Evolutionary conservation across 768 basidiomycete species (phyloP).

Genomic region (Pisolithus orientalis): DNA sequence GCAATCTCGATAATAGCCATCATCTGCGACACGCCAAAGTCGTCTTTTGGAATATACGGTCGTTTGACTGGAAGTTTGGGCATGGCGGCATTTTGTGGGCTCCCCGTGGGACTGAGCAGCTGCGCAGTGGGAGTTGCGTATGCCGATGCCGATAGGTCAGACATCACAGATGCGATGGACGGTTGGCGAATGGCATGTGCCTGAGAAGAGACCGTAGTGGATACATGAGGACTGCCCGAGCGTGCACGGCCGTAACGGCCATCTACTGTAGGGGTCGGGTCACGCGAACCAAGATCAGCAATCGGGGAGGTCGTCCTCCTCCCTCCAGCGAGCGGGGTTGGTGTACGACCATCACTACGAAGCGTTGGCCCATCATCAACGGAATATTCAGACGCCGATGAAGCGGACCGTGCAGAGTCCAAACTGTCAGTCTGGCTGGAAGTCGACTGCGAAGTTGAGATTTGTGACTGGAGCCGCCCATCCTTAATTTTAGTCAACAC

Average conservation of each 20-base stretch:
- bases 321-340: conserved; percentile 20
- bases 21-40: conserved; percentile 84
- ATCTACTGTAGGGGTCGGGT: conserved; percentile 22
- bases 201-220: conserved; percentile 24
- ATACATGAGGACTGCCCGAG: conserved; percentile 15
- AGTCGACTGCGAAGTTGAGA: conserved; percentile 1
- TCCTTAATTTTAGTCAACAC: conserved; percentile 72
- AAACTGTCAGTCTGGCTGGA: conserved; percentile 19
- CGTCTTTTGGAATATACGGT: conserved; percentile 59
- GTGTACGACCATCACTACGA: conserved; percentile 20
- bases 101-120: conserved; percentile 19
- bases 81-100: conserved; percentile 15
- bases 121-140: conserved; percentile 41
- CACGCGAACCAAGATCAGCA: conserved; percentile 17
- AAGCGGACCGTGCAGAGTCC: conserved; percentile 23
- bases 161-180: conserved; percentile 71
- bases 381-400: conserved; percentile 52
- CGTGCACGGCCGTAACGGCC: conserved; percentile 12
- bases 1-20: conserved; percentile 79
- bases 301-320: conserved; percentile 19
- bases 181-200: conserved; percentile 45
- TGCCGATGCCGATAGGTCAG: conserved; percentile 41
- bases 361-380: conserved; percentile 30
- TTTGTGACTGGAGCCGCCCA: conserved; percentile 40
- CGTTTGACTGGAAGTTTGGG: conserved; percentile 35